Evolutionary conservation across 345 rosid species (phyloP), one percentile per base, ranked within the genome.

Genomic region (Salix caprea): DNA sequence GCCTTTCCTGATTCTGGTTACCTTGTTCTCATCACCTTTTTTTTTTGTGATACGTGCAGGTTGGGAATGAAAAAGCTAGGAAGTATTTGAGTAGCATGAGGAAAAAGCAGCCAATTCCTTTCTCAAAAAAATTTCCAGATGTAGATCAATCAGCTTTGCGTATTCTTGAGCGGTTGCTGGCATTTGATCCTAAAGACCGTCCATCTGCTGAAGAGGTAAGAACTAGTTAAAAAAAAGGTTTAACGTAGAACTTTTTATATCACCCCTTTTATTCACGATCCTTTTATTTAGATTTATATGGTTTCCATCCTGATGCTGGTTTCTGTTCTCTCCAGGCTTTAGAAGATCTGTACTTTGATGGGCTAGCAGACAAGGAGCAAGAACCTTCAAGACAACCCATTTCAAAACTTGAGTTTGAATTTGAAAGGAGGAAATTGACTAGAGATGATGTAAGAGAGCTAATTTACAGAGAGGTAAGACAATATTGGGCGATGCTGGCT

Each of bases 131-230:
- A 54, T 40, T 81, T 69, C 84, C 84, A 39, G 61, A 66, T 18
- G 78, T 74, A 30, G 79, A 81, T 67, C 78, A 92, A 76, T 77
- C 80, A 83, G 98, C 98, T 77, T 85, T 96, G 75, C 76, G 84
- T 73, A 85, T 96, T 76, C 94, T 96, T 66, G 85, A 92, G 82
- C 92, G 93, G 62, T 82, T 96, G 85, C 86, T 96, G 75, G 99
- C 98, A 69, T 93, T 96, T 84, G 97, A 96, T 84, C 98, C 99
- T 62, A 90, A 91, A 82, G 91, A 93, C 74, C 97, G 97, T 71
- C 97, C 94, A 69, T 87, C 98, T 78, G 97, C 98, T 26, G 95
- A 91, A 87, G 95, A 96, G 98, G 87, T 90, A 83, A 85, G 76
- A 44, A 73, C n/a, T 40, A 65, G 26, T 34, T 34, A 62, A 36